Conservation (phyloP, 345 rosid genomes). For the Eucalyptus cladocalyx region DNA sequence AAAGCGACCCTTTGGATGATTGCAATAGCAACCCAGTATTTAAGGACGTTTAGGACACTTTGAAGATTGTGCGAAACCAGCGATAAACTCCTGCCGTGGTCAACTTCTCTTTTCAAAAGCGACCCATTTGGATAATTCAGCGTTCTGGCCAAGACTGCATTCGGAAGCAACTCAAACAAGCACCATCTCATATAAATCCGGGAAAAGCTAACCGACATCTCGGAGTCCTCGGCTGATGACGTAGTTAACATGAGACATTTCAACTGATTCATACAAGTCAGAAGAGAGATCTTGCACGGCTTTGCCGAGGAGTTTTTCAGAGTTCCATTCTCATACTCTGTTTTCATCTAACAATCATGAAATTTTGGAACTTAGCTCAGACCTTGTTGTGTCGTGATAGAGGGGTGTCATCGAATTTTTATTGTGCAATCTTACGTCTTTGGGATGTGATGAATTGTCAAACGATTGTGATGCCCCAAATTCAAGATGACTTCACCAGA, state of each 20-base stretch:
- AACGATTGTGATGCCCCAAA: neutral
- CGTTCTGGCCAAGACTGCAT: neutral
- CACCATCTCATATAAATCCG: neutral
- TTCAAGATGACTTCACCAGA: neutral
- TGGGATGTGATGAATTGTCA: neutral
- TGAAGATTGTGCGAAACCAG: neutral
- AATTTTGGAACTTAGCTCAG: neutral
- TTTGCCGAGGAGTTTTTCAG: neutral
- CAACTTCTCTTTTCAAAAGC: neutral
- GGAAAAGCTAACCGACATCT: neutral
- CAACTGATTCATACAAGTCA: neutral
- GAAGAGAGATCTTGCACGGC: neutral
- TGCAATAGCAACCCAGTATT: neutral
- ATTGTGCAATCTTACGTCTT: neutral
- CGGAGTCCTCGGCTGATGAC: neutral
- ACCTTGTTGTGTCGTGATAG: neutral
- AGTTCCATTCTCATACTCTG: neutral
- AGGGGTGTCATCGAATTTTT: neutral
- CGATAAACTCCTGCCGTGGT: neutral
- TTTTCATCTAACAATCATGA: neutral
- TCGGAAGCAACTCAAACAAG: neutral
- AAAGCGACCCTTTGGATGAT: neutral
- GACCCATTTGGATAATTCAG: neutral
- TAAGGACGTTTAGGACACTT: neutral
- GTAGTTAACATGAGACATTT: neutral